Evolutionary conservation across 192 early-diverging fungal species (phyloP).

Genomic region (Funneliformis geosporum): DNA sequence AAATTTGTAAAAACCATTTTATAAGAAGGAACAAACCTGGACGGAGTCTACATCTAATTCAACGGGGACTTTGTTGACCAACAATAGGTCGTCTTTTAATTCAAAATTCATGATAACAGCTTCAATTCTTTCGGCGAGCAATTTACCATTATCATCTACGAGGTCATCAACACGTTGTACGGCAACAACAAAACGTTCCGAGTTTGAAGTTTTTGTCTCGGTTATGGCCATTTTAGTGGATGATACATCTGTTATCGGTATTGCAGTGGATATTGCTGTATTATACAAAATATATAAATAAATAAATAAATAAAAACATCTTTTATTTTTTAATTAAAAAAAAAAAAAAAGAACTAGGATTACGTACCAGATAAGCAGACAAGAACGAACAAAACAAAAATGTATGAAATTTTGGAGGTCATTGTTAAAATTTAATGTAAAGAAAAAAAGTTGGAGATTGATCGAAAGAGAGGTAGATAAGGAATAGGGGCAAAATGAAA

Average conservation of each 20-base stretch:
- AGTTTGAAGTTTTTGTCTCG: constrained; percentile 35
- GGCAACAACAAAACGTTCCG: constrained; percentile 56
- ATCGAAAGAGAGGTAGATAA: neutral
- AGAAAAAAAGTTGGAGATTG: neutral
- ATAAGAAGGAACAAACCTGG: constrained; percentile 5
- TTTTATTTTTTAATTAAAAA: too few relatives aligned
- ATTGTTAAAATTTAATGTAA: neutral
- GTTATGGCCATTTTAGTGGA: constrained; percentile 40
- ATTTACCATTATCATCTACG: constrained; percentile 55
- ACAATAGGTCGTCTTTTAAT: constrained; percentile 52
- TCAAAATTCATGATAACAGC: constrained; percentile 62
- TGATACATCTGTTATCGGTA: constrained; percentile 38
- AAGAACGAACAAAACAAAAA: neutral
- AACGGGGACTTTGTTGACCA: constrained; percentile 53
- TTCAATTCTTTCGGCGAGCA: constrained; percentile 58
- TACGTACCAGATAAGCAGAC: neutral
- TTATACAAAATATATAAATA: neutral
- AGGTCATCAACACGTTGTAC: constrained; percentile 60
- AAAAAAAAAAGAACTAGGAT: too few relatives aligned
- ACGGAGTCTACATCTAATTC: constrained; percentile 45
- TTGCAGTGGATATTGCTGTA: constrained; percentile 8
- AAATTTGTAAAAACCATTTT: neutral
- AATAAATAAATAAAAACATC: too few relatives aligned
- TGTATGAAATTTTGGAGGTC: neutral
- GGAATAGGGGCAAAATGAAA: neutral